Base-by-base conservation (phyloP, 768 basidiomycete genomes). In the Boletellus ananas region DNA sequence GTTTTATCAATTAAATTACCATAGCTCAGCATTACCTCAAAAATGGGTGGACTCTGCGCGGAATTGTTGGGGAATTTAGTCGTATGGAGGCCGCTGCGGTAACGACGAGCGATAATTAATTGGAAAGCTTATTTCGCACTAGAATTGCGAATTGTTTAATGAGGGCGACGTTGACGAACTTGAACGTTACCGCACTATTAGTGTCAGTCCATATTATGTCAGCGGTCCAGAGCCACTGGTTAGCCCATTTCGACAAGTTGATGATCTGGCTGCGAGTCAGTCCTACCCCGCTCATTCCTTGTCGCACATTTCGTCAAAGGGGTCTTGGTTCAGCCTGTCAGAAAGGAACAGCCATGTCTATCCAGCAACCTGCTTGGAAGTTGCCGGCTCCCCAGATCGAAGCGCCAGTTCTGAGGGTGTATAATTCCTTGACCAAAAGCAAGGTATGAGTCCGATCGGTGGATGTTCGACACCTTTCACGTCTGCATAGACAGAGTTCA, bases 341-440 rank as follows among this genome's bases (percentile, higher is more conserved):
- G 18, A 50, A 42, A 18, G 23, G 27, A 43, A 2, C 18, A 45
- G 36, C 47, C 42, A 86, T 87, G 84, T 72, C 83, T 45, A 63
- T 71, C 0, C 79, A 83, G 52, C 85, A 85, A 61, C 82, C 84
- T 8, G 50, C 73, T 3, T 77, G 76, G 84, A 57, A 62, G 8
- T 37, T 62, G n/a, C 81, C 80, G 0, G 54, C 59, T 16, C 70
- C 66, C 16, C 59, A 53, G 41, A 49, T 58, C 0, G 70, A 72
- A 13, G 78, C 78, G 44, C 84, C 84, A 0, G 73, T 74, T 0
- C 68, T 87, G 47, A 84, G 78, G 59, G 71, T 98, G 40, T 95
- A 88, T 73, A 99, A 98, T 71, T 94, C 95, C 10, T 73, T 98
- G 58, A 97, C 95, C 34, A 81, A 83, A 56, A 81, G 83, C 6